phyloP scores from a whole-genome alignment of 2,329 filamentous ascomycete genomes.

The Penicillium sclerotiorum region DNA sequence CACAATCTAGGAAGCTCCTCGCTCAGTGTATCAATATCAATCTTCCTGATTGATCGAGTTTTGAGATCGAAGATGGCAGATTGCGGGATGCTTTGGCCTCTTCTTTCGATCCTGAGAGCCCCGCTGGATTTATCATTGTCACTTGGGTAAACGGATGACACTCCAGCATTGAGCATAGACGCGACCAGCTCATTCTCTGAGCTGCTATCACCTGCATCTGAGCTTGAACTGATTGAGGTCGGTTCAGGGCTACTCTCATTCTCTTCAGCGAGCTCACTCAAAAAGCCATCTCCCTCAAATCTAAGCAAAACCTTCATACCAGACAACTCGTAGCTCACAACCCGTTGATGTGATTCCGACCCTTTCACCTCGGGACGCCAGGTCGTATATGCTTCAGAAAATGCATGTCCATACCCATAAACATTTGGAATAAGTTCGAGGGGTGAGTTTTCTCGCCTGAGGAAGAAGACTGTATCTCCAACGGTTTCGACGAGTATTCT shows the following conservation, averaged over 20 bases:
- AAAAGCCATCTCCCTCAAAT: slow-evolving; percentile 63
- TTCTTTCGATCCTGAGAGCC: slow-evolving; percentile 24
- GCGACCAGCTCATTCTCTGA: slow-evolving; percentile 4
- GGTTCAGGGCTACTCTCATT: neutral
- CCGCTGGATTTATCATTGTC: neutral
- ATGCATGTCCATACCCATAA: slow-evolving; percentile 65
- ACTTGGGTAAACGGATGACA: neutral
- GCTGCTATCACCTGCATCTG: neutral
- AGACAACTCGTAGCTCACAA: slow-evolving; percentile 62
- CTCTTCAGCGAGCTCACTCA: slow-evolving; percentile 22
- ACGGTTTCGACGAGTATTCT: slow-evolving; percentile 62
- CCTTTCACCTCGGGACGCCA: slow-evolving; percentile 58
- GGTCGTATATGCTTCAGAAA: slow-evolving; percentile 67
- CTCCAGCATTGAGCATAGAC: slow-evolving; percentile 1
- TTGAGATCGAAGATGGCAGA: slow-evolving; percentile 56
- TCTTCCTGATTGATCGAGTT: slow-evolving; percentile 46
- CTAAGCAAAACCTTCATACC: slow-evolving; percentile 56
- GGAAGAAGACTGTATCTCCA: slow-evolving; percentile 62
- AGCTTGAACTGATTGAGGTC: too few species aligned
- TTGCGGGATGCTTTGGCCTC: slow-evolving; percentile 40
- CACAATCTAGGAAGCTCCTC: slow-evolving; percentile 52
- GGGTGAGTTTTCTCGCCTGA: slow-evolving; percentile 64
- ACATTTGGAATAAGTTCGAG: slow-evolving; percentile 59
- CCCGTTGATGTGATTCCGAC: slow-evolving; percentile 62
- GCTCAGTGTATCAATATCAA: slow-evolving; percentile 38